Base-by-base conservation (phyloP, 1,284 basidiomycete genomes). In the Heterobasidion parviporum region DNA sequence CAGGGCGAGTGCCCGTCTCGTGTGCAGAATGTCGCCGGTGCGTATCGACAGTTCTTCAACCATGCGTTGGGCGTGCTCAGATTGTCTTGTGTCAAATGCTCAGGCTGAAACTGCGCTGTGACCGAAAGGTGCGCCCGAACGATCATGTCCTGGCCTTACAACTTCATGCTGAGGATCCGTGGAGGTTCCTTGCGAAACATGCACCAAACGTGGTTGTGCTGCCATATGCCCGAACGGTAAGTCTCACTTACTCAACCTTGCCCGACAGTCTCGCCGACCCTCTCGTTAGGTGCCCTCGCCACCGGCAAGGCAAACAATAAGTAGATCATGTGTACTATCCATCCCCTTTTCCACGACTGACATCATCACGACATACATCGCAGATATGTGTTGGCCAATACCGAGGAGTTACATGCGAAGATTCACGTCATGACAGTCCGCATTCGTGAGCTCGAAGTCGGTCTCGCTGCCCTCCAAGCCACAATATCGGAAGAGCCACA, bases 171-270 rank as follows among this genome's bases (percentile, higher is more conserved):
- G 4, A 52, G 54, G 53, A 49, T 12, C 41, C 46, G 52, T 50
- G 15, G 60, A 87, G 81, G 75, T 86, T 52, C 86, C 86, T 18
- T 88, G 85, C 68, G 82, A 83, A 68, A 87, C 81, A 62, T 88
- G 85, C 65, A 76, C 77, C 43, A 82, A 82, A 59, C 74, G 85
- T 61, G 86, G 86, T 52, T 88, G 85, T 61, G 81, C 79, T 46
- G 71, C 78, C 32, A 84, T 88, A 57, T 89, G 86, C 67, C 86
- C 86, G 32, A 81, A 83, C 59, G 86, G 85, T 82, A 60, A 41
- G 71, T 41, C 1, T 5, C 12, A 41, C 38, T 6, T 5, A 6
- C 26, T 26, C 38, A 41, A 10, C 12, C 5, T 10, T 41, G 12
- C n/a, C 12, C n/a, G n/a, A n/a, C 12, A 41, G 61, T 16, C 8